These are phyloP conservation scores for Trypanosoma brucei DNA, from an alignment of 208 protist species.

Conservation along the genomic window DNA sequence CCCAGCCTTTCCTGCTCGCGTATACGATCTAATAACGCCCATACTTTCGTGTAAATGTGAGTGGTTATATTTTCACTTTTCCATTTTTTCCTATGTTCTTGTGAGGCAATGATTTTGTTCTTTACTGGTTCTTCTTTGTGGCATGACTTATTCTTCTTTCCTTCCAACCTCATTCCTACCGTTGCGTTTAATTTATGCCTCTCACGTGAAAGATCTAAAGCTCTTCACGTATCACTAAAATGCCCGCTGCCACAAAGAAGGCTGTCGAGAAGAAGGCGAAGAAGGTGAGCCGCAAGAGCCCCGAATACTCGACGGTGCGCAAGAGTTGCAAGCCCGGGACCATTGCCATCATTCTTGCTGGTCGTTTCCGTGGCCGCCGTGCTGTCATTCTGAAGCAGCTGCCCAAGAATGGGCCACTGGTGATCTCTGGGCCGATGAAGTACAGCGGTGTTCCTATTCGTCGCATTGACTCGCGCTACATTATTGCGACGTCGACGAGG, in stretches of 20 bases:
- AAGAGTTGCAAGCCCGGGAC: slow-evolving; percentile 81
- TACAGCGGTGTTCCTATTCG: slow-evolving; percentile 98
- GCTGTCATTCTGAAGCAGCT: slow-evolving; percentile 98
- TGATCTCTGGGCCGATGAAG: slow-evolving; percentile 94
- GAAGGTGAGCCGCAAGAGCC: slow-evolving; percentile 26
- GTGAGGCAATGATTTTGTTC: too few species aligned
- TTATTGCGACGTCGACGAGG: slow-evolving; percentile 98
- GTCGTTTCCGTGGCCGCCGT: slow-evolving; percentile 94
- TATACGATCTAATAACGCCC: too few species aligned
- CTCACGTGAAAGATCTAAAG: slow-evolving; percentile 2
- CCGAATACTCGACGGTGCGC: slow-evolving; percentile 27
- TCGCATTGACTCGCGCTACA: slow-evolving; percentile 96
- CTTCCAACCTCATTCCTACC: background rate
- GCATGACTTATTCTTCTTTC: background rate
- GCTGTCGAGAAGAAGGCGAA: slow-evolving; percentile 12
- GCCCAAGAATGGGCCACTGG: slow-evolving; percentile 89
- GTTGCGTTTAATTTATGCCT: slow-evolving; percentile 4
- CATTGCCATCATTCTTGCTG: slow-evolving; percentile 95
- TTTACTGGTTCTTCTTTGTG: slow-evolving; percentile 3
- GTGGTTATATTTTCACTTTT: too few species aligned
- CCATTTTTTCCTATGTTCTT: too few species aligned
- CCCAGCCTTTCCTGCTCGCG: too few species aligned
- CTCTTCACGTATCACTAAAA: slow-evolving; percentile 3
- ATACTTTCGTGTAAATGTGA: too few species aligned
- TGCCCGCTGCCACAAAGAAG: slow-evolving; percentile 17